Conservation (phyloP, 1,284 basidiomycete species). For the Xerocomus nothofagi region DNA sequence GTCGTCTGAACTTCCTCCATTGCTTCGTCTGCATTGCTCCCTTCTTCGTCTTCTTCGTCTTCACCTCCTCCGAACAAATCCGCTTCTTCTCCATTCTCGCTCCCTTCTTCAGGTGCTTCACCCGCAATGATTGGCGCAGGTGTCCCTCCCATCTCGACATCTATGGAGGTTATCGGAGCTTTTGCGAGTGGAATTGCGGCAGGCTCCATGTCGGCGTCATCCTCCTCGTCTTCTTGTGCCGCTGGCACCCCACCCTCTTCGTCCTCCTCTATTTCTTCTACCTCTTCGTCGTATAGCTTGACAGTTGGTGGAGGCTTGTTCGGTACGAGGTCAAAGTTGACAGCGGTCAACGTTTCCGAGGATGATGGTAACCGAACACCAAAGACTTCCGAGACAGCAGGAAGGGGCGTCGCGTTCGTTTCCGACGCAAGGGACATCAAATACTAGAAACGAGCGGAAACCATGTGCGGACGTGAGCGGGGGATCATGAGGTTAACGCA, state of each 20-base stretch:
- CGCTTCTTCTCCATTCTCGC: slow-evolving; percentile 59
- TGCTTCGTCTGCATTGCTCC: slow-evolving; percentile 52
- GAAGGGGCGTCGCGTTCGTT: slow-evolving; percentile 87
- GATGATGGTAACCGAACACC: slow-evolving; percentile 87
- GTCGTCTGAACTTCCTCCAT: slow-evolving; percentile 73
- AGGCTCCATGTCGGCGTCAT: slow-evolving; percentile 62
- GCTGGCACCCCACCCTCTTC: slow-evolving; percentile 28
- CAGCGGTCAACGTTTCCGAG: slow-evolving; percentile 81
- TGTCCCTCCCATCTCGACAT: slow-evolving; percentile 58
- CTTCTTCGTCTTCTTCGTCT: slow-evolving; percentile 72
- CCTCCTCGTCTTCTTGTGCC: slow-evolving; percentile 48
- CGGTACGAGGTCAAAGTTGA: slow-evolving; percentile 93
- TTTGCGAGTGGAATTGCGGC: slow-evolving; percentile 40
- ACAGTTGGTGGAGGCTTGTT: slow-evolving; percentile 77
- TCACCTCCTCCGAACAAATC: slow-evolving; percentile 66
- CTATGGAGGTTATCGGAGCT: slow-evolving; percentile 51
- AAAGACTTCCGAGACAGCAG: slow-evolving; percentile 92
- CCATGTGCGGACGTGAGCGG: neutral
- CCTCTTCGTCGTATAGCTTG: slow-evolving; percentile 73
- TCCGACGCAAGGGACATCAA: slow-evolving; percentile 86
- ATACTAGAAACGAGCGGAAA: slow-evolving; percentile 54
- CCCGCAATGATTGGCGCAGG: slow-evolving; percentile 42
- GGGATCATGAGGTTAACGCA: slow-evolving; percentile 46
- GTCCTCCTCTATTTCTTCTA: slow-evolving; percentile 71
- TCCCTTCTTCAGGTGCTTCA: slow-evolving; percentile 55